Evolutionary conservation across 2,329 filamentous ascomycete species (phyloP), one percentile per base, ranked within the genome.

Genomic region (Pezicula carpinea): DNA sequence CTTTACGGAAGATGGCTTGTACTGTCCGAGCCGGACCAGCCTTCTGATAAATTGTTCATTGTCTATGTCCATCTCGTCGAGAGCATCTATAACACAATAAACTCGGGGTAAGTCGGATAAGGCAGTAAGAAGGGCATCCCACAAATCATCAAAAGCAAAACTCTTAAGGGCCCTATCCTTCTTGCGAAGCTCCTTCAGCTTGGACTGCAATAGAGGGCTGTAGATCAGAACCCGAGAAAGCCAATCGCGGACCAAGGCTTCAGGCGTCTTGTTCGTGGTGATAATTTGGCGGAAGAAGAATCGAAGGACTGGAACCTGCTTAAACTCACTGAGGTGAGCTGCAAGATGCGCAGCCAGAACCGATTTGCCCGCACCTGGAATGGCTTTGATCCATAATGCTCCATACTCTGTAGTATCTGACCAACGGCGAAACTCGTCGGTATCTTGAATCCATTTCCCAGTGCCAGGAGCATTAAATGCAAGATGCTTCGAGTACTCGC

Each of bases 31-130:
- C 0, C 50, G 43, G 1, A 56, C 59, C 0, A 75, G 54, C 2
- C 53, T 41, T 3, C 60, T 39, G 2, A 73, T 48, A 23, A 73
- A 70, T 0, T 49, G 32, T 3, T 66, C 62, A 14, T 69, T 56
- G 0, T 58, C 65, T n/a, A 55, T 33, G 34, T 72, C 67, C 65
- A 75, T 73, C 54, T 76, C 72, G 48, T 76, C 73, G 2, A 75
- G 68, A 43, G 67, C 74, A 64, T 75, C 73, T 51, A 75, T 71
- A 44, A 76, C 70, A 5, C 74, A 69, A 43, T 68, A 74, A 0
- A 64, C 67, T 36, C 48, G 36, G 3, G 50, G 51, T 5, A 60
- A 39, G 29, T 32, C 32, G 8, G 47, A 11, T 4, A 60, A 22
- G 43, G 55, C n/a, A 29, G 52, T 52, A 3, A 53, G 44, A 4